Percentiles rank a stretch among this genome's conserved stretches.
phyloP scores from a whole-genome alignment of 1,139 yeast species.

The Scheffersomyces illinoinensis region DNA sequence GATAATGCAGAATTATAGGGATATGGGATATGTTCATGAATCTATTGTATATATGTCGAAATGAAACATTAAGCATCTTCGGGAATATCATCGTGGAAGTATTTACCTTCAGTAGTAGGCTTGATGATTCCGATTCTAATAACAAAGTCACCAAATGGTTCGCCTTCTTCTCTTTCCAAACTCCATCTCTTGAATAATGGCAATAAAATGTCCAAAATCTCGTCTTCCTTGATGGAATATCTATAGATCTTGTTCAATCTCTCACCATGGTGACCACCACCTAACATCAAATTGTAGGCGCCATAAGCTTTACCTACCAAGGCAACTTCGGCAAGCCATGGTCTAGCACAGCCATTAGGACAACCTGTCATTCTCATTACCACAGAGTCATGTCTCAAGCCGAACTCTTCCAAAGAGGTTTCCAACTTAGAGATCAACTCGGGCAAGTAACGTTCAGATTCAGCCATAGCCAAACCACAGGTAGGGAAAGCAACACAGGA shows the following conservation, averaged over 20 bases:
- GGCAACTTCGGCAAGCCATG: constrained; percentile 97
- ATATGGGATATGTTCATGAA: not conserved
- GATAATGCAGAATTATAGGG: not conserved
- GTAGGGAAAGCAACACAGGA: constrained; percentile 99
- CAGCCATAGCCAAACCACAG: constrained; percentile 99
- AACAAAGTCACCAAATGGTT: constrained; percentile 94
- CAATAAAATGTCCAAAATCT: constrained; percentile 71
- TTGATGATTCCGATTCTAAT: constrained; percentile 83
- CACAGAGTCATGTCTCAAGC: constrained; percentile 90
- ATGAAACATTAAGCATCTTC: constrained; percentile 56
- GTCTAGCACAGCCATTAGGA: constrained; percentile 98
- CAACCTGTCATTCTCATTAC: constrained; percentile 99
- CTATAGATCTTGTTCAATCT: constrained; percentile 88
- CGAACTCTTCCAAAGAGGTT: constrained; percentile 82
- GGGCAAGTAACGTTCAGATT: constrained; percentile 93
- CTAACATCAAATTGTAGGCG: constrained; percentile 90
- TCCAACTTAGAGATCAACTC: constrained; percentile 79
- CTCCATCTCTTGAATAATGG: constrained; percentile 96
- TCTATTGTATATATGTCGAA: constrained; percentile 3
- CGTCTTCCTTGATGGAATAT: constrained; percentile 88
- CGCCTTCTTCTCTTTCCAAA: constrained; percentile 83
- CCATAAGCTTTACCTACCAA: constrained; percentile 94
- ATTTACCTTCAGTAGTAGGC: constrained; percentile 87
- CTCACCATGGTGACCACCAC: constrained; percentile 96
- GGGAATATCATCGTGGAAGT: constrained; percentile 91